Conservation (phyloP, 208 protist species). For the Trypanosoma scelopori region DNA sequence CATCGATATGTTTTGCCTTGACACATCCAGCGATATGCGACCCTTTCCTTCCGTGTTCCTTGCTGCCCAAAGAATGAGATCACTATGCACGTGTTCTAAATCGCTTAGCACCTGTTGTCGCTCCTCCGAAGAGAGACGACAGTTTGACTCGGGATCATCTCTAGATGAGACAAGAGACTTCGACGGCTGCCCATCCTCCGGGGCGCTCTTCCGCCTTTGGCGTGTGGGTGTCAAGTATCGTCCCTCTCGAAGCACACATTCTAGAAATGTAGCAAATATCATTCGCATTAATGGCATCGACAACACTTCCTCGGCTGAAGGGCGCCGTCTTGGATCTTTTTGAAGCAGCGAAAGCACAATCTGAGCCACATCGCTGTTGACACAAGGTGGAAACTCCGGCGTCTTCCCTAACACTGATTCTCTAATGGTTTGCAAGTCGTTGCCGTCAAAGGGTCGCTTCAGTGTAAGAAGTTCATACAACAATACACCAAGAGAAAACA, state of each 20-base stretch:
- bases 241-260: slow-evolving; percentile 3
- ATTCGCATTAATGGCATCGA: slow-evolving; percentile 7
- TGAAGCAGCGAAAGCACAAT: slow-evolving; percentile 52
- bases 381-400: slow-evolving; percentile 49
- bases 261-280: slow-evolving; percentile 5
- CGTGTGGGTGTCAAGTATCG: not conserved
- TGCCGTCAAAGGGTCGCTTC: slow-evolving; percentile 75
- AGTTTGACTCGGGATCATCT: not conserved
- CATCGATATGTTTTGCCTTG: not conserved
- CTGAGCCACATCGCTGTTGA: slow-evolving; percentile 62
- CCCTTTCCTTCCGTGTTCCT: not conserved
- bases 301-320: slow-evolving; percentile 5
- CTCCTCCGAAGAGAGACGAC: not conserved
- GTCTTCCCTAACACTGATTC: slow-evolving; percentile 58
- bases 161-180: too few species aligned
- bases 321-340: slow-evolving; percentile 8
- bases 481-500: slow-evolving; percentile 89
- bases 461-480: slow-evolving; percentile 88
- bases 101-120: not conserved
- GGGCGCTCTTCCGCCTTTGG: not conserved
- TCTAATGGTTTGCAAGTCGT: slow-evolving; percentile 75
- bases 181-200: too few species aligned
- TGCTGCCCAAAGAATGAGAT: not conserved
- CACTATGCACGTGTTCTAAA: not conserved
- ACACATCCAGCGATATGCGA: not conserved